phyloP scores from a whole-genome alignment of 345 rosid species.

The Psidium guajava region DNA sequence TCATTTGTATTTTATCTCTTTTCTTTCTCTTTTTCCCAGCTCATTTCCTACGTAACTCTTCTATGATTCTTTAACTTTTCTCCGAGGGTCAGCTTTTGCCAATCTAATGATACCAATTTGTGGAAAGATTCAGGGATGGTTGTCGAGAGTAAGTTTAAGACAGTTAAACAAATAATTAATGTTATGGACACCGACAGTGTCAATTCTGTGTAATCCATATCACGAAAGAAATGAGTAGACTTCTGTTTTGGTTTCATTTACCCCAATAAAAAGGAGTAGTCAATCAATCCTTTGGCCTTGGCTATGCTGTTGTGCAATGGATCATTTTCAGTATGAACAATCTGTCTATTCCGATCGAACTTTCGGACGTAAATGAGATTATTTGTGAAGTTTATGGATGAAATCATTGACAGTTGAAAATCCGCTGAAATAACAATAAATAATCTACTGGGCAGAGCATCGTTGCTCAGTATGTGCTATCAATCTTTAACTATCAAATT shows the following conservation, averaged over 20 bases:
- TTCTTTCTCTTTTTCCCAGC: neutral
- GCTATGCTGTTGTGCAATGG: neutral
- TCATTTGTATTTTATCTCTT: too few species aligned
- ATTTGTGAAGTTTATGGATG: neutral
- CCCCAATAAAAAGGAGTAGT: too few species aligned
- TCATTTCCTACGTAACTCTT: neutral
- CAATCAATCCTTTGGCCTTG: too few species aligned
- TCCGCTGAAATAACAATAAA: neutral
- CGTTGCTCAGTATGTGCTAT: too few species aligned
- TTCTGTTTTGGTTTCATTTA: too few species aligned
- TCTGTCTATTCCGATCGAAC: neutral
- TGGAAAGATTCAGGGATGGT: neutral
- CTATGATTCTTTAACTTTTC: neutral
- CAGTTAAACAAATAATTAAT: too few species aligned
- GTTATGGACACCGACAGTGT: too few species aligned
- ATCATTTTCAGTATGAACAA: neutral
- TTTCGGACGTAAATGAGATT: neutral
- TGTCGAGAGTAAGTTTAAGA: too few species aligned
- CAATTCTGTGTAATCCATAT: too few species aligned
- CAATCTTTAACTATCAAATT: too few species aligned
- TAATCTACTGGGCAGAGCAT: too few species aligned
- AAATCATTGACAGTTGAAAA: neutral
- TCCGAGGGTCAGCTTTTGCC: neutral
- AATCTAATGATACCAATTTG: neutral
- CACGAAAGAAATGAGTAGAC: too few species aligned